Evolutionary conservation across 2,329 filamentous ascomycete genomes (phyloP).

Genomic region (Coniosporium tulheliwenetii): DNA sequence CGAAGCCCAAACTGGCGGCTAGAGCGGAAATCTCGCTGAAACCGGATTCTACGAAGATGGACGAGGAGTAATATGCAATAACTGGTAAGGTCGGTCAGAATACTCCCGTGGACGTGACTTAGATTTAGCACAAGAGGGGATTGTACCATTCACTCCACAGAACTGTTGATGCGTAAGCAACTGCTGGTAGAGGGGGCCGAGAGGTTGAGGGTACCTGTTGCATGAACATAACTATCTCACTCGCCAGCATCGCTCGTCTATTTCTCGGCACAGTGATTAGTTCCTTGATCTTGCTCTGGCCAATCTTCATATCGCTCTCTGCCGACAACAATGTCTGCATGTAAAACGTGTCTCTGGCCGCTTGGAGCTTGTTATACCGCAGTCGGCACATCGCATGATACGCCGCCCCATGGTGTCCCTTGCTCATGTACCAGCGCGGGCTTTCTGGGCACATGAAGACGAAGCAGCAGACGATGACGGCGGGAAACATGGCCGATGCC

Average conservation of each 20-base stretch:
- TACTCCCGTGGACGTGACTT: constrained; percentile 2
- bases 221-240: constrained; percentile 12
- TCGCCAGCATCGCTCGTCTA: constrained; percentile 25
- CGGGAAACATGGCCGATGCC: constrained; percentile 42
- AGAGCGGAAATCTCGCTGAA: constrained; percentile 20
- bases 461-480: constrained; percentile 15
- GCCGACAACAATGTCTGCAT: constrained; percentile 18
- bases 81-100: constrained; percentile 6
- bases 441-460: constrained; percentile 25
- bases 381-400: constrained; percentile 33
- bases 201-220: constrained; percentile 1
- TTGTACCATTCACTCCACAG: constrained; percentile 2
- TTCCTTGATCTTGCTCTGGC: constrained; percentile 17
- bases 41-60: constrained; percentile 20
- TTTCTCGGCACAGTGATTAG: constrained; percentile 30
- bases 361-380: constrained; percentile 35
- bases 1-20: constrained; percentile 26
- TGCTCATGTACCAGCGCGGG: constrained; percentile 35
- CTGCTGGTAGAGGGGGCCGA: background rate
- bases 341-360: constrained; percentile 41
- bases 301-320: constrained; percentile 17
- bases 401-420: constrained; percentile 27
- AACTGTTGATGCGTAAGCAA: constrained; percentile 2
- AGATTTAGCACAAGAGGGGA: too few species aligned
- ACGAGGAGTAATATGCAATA: constrained; percentile 20